Conservation (phyloP, 805 yeast species). For the Torulaspora gathmanii region DNA sequence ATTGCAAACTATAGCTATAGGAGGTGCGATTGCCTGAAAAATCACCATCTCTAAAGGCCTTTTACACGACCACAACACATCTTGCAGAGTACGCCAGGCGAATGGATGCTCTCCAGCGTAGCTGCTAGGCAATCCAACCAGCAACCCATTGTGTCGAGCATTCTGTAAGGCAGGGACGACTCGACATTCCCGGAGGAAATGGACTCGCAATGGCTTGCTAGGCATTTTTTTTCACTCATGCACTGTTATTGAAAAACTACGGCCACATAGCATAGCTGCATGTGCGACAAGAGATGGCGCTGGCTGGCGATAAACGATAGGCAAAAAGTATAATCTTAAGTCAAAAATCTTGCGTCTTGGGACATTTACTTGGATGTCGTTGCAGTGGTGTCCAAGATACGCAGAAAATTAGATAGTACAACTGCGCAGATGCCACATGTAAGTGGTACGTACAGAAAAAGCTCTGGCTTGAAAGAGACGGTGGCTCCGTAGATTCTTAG, state of each 20-base stretch:
- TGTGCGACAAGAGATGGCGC: too few species aligned
- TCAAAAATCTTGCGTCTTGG: background rate
- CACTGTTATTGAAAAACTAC: too few species aligned
- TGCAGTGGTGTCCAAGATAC: constrained; percentile 16
- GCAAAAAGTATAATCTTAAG: too few species aligned
- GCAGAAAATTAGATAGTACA: constrained; percentile 20
- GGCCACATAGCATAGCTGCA: too few species aligned
- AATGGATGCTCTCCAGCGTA: too few species aligned
- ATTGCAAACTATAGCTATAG: background rate
- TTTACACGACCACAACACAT: background rate
- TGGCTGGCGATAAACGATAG: too few species aligned
- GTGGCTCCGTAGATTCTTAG: constrained; percentile 47
- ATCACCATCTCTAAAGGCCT: background rate
- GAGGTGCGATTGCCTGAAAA: background rate
- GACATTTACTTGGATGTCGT: constrained; percentile 2
- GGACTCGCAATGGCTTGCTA: too few species aligned
- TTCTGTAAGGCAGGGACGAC: background rate
- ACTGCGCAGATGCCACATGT: constrained; percentile 16
- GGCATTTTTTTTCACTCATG: too few species aligned
- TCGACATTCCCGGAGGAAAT: background rate
- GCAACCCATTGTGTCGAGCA: background rate
- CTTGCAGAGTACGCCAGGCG: too few species aligned
- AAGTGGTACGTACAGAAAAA: constrained; percentile 35
- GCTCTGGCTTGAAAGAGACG: constrained; percentile 37
- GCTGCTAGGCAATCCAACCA: too few species aligned